Evolutionary conservation across 768 basidiomycete genomes (phyloP).

Genomic region (Flagelloscypha sp.): DNA sequence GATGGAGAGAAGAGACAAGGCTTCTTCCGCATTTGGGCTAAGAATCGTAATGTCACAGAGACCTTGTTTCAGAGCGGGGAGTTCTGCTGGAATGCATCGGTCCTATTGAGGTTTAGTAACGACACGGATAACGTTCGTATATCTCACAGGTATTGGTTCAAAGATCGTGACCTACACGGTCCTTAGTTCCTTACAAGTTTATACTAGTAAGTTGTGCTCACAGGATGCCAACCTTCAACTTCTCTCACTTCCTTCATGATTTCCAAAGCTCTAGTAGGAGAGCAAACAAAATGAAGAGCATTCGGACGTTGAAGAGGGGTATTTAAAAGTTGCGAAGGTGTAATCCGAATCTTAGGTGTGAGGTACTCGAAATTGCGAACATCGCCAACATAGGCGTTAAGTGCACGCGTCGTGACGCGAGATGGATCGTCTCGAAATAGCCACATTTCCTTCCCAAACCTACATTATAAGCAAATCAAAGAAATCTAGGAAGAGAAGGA

Average conservation of each 20-base stretch:
- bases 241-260: constrained; percentile 58
- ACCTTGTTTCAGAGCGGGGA: constrained; percentile 57
- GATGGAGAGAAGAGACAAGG: constrained; percentile 55
- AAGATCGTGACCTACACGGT: constrained; percentile 65
- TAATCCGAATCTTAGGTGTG: constrained; percentile 62
- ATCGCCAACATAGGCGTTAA: constrained; percentile 72
- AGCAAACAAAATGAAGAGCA: constrained; percentile 79
- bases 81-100: constrained; percentile 71
- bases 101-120: constrained; percentile 32
- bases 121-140: constrained; percentile 1
- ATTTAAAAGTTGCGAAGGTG: constrained; percentile 55
- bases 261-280: constrained; percentile 57
- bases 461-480: too few relatives aligned
- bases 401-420: constrained; percentile 56
- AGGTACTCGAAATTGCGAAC: constrained; percentile 73
- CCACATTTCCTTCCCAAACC: constrained; percentile 76
- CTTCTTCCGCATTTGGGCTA: constrained; percentile 91
- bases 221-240: constrained; percentile 53
- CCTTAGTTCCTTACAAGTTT: too few relatives aligned
- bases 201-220: too few relatives aligned
- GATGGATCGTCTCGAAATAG: constrained; percentile 53
- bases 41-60: constrained; percentile 50
- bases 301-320: constrained; percentile 44
- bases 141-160: constrained; percentile 81
- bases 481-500: too few relatives aligned